Evolutionary conservation across 2,329 filamentous ascomycete genomes (phyloP).

Genomic region (Aspergillus fischeri): DNA sequence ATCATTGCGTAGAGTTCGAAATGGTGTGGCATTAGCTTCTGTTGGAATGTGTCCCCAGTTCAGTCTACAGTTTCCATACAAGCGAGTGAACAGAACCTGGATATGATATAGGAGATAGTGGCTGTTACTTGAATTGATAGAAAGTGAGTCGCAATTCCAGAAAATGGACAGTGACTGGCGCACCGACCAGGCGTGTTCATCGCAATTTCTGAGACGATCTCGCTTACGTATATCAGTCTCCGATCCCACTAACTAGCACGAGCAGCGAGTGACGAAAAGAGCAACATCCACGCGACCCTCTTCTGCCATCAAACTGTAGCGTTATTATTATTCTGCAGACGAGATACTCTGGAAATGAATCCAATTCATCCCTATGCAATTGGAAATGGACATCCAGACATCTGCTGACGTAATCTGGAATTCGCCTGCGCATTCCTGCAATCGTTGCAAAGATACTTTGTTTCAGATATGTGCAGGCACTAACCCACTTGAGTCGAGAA

Average conservation of each 20-base stretch:
- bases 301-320: not conserved
- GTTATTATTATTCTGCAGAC: too few relatives aligned
- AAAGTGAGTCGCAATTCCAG: too few relatives aligned
- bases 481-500: not conserved
- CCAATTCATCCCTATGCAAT: too few relatives aligned
- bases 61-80: too few relatives aligned
- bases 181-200: not conserved
- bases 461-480: not conserved
- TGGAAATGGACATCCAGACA: too few relatives aligned
- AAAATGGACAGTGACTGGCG: too few relatives aligned
- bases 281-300: constrained; percentile 12
- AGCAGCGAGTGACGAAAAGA: constrained; percentile 11
- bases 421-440: not conserved
- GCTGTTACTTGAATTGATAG: too few relatives aligned
- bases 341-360: too few relatives aligned
- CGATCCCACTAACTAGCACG: constrained; percentile 8
- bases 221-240: constrained; percentile 13
- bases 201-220: not conserved
- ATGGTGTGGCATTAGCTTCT: not conserved
- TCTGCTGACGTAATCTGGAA: not conserved
- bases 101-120: too few relatives aligned
- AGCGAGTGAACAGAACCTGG: too few relatives aligned
- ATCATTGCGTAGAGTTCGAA: not conserved
- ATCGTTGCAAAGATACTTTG: not conserved
- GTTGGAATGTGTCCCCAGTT: too few relatives aligned